Percentiles rank a stretch among this genome's conserved stretches.
Conservation (phyloP, 1,284 basidiomycete genomes). For the Xerocomus nothofagi region DNA sequence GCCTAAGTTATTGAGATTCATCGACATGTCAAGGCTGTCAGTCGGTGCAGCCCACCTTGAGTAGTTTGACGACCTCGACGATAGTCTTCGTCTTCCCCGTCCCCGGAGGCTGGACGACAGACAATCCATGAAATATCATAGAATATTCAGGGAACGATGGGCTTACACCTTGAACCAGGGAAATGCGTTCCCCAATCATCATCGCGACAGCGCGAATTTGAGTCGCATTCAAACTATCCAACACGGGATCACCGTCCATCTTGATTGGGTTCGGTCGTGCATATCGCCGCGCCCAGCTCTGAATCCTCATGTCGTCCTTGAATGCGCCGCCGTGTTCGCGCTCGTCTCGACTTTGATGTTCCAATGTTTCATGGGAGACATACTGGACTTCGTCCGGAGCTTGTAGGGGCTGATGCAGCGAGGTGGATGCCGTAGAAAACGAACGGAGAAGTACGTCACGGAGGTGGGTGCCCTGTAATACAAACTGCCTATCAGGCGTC, state of each 20-base stretch:
- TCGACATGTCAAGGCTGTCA: neutral
- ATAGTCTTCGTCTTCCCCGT: conserved; percentile 95
- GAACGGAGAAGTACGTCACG: conserved; percentile 65
- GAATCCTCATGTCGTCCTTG: conserved; percentile 66
- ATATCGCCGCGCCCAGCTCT: conserved; percentile 75
- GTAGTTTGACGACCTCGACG: conserved; percentile 77
- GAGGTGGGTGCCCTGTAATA: conserved; percentile 67
- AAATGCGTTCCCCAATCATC: conserved; percentile 80
- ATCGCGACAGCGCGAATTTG: conserved; percentile 83
- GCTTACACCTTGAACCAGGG: conserved; percentile 85
- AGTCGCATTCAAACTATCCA: conserved; percentile 70
- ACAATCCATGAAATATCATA: conserved; percentile 2
- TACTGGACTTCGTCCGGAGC: conserved; percentile 39
- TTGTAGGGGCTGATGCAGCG: conserved; percentile 34
- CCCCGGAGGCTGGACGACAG: conserved; percentile 74
- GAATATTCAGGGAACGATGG: neutral
- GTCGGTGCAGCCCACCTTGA: conserved; percentile 58
- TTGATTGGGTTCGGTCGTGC: conserved; percentile 58
- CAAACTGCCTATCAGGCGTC: conserved; percentile 43
- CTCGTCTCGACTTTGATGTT: conserved; percentile 35
- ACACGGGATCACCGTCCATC: conserved; percentile 78
- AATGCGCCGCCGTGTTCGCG: conserved; percentile 51
- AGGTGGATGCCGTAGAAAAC: conserved; percentile 40
- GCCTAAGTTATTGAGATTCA: conserved; percentile 36
- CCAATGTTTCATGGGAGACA: conserved; percentile 34